phyloP scores from a whole-genome alignment of 306 rosid genomes.

The Hippophae rhamnoides region DNA sequence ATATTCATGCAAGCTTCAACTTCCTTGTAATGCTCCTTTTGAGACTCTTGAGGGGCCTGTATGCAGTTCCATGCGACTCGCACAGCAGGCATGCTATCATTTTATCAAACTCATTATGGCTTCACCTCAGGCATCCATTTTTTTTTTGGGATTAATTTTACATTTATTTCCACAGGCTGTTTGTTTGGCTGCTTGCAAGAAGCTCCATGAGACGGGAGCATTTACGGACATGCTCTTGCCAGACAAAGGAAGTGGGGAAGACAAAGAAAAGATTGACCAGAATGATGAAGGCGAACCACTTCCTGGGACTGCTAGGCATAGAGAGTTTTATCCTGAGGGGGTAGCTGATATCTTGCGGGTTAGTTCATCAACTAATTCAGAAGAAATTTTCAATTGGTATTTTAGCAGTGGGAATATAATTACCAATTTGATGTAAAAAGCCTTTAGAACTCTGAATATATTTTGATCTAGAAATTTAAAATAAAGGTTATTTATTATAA shows the following conservation, averaged over 20 bases:
- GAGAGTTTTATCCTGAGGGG: constrained; percentile 99
- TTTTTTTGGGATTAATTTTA: constrained; percentile 17
- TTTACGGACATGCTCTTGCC: constrained; percentile 99
- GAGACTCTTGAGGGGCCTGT: constrained; percentile 94
- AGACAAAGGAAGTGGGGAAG: constrained; percentile 98
- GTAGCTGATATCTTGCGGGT: constrained; percentile 89
- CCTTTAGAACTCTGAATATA: no score
- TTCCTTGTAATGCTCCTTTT: constrained; percentile 97
- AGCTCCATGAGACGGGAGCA: constrained; percentile 98
- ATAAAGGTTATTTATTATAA: no score
- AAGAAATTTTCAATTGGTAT: no score
- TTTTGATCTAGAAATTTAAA: no score
- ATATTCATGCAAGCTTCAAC: constrained; percentile 98
- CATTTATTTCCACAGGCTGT: constrained; percentile 58
- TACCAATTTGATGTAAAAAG: no score
- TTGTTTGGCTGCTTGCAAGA: constrained; percentile 98
- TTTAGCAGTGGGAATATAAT: no score
- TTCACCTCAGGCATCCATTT: constrained; percentile 11
- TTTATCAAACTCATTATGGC: constrained; percentile 11
- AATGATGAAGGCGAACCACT: constrained; percentile 89
- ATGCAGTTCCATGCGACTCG: constrained; percentile 93
- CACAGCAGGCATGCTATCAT: constrained; percentile 68
- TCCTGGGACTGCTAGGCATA: constrained; percentile 97
- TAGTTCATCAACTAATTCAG: constrained; percentile 22
- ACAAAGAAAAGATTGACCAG: constrained; percentile 72